Evolutionary conservation across 805 yeast genomes (phyloP).

Genomic region (Saccharomyces mikatae): DNA sequence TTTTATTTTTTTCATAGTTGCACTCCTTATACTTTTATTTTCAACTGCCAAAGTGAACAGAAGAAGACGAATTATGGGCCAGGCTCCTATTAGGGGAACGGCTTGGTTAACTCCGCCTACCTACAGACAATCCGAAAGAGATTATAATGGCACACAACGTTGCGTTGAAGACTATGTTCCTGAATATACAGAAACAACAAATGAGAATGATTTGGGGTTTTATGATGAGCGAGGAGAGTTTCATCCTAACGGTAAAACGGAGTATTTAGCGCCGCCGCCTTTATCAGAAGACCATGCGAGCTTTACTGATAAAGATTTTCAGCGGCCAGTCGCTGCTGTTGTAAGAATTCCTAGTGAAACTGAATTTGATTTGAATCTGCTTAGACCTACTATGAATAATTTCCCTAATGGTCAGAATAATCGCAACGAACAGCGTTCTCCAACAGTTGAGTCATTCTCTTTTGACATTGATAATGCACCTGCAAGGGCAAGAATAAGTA

Average conservation of each 20-base stretch:
- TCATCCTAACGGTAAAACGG: slow-evolving; percentile 29
- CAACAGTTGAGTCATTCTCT: background rate
- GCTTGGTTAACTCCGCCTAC: slow-evolving; percentile 49
- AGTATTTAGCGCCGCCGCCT: slow-evolving; percentile 15
- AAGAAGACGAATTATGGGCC: slow-evolving; percentile 20
- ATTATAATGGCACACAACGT: slow-evolving; percentile 31
- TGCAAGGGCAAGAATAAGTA: background rate
- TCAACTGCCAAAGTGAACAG: slow-evolving; percentile 7
- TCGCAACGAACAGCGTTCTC: background rate
- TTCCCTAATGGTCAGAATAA: background rate
- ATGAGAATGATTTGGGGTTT: slow-evolving; percentile 69
- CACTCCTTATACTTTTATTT: slow-evolving; percentile 4
- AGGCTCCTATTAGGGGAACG: slow-evolving; percentile 54
- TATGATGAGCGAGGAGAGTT: slow-evolving; percentile 58
- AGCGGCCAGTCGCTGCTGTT: slow-evolving; percentile 16
- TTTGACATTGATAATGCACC: background rate
- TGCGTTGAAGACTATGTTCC: slow-evolving; percentile 50
- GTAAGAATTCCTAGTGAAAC: slow-evolving; percentile 6
- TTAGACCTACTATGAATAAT: background rate
- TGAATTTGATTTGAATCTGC: background rate
- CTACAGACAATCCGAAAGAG: slow-evolving; percentile 54
- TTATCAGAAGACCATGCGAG: slow-evolving; percentile 36
- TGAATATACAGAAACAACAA: slow-evolving; percentile 55
- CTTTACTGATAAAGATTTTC: slow-evolving; percentile 36
- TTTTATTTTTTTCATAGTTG: slow-evolving; percentile 13